Evolutionary conservation across 1,284 basidiomycete species (phyloP).

Genomic region (Malassezia arunalokei): DNA sequence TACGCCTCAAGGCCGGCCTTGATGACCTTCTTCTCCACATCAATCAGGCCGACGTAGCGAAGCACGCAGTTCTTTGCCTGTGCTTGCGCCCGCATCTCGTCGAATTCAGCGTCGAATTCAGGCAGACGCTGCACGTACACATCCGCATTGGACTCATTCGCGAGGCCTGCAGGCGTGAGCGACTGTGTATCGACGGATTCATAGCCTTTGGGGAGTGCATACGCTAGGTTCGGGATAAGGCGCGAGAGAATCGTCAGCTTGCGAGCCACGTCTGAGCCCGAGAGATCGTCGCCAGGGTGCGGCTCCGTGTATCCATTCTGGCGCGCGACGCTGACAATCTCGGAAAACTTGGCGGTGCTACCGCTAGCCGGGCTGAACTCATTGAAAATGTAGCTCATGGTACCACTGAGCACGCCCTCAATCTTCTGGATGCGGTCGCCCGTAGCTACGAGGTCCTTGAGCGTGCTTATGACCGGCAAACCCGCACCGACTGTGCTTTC

Average conservation of each 20-base stretch:
- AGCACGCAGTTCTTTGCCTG: slow-evolving; percentile 67
- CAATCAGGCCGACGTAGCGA: slow-evolving; percentile 87
- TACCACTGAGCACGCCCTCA: slow-evolving; percentile 74
- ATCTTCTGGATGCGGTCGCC: slow-evolving; percentile 65
- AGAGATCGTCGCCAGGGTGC: slow-evolving; percentile 88
- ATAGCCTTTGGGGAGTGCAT: slow-evolving; percentile 57
- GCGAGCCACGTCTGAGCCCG: slow-evolving; percentile 88
- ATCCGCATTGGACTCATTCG: slow-evolving; percentile 49
- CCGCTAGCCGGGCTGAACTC: slow-evolving; percentile 55
- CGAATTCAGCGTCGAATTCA: slow-evolving; percentile 72
- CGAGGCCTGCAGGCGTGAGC: slow-evolving; percentile 67
- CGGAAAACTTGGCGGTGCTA: slow-evolving; percentile 58
- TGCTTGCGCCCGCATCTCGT: slow-evolving; percentile 63
- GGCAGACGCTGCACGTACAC: slow-evolving; percentile 71
- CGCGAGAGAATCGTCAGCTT: slow-evolving; percentile 92
- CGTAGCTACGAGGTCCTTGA: slow-evolving; percentile 80
- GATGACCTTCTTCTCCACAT: slow-evolving; percentile 61
- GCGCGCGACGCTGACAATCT: slow-evolving; percentile 75
- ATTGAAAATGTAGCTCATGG: slow-evolving; percentile 98
- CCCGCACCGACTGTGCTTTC: slow-evolving; percentile 94
- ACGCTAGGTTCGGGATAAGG: slow-evolving; percentile 29
- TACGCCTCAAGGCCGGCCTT: slow-evolving; percentile 86
- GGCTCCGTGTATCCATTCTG: slow-evolving; percentile 98
- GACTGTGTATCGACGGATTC: slow-evolving; percentile 69
- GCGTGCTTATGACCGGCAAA: slow-evolving; percentile 75